phyloP scores from a whole-genome alignment of 1,284 basidiomycete species.

The Fomitopsis palustris region DNA sequence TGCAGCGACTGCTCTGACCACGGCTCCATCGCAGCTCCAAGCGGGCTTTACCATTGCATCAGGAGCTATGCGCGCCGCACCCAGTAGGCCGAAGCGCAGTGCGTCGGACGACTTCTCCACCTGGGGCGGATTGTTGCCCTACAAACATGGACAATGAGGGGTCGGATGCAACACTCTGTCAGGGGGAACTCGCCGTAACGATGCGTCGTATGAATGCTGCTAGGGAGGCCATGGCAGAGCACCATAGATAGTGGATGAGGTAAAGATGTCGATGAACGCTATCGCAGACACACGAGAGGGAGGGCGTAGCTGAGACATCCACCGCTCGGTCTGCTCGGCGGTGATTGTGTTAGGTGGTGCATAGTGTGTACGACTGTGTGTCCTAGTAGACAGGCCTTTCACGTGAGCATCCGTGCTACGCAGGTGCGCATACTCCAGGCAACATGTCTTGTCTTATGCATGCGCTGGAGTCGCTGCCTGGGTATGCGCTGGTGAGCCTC shows the following conservation, averaged over 20 bases:
- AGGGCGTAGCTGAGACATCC: background rate
- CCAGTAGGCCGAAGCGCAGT: slow-evolving; percentile 57
- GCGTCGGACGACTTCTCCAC: slow-evolving; percentile 17
- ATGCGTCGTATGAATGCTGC: background rate
- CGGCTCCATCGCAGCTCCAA: slow-evolving; percentile 53
- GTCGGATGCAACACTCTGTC: background rate
- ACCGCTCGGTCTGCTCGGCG: background rate
- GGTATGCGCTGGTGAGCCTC: too few relatives aligned
- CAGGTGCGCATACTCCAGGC: too few relatives aligned
- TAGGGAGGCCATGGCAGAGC: background rate
- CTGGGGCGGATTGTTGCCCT: slow-evolving; percentile 5
- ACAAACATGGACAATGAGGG: background rate
- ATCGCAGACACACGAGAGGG: too few relatives aligned
- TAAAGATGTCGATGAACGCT: too few relatives aligned
- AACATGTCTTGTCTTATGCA: too few relatives aligned
- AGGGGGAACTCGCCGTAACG: background rate
- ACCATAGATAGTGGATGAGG: background rate
- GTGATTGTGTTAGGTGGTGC: too few relatives aligned
- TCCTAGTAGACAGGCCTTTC: too few relatives aligned
- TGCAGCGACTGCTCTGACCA: slow-evolving; percentile 60
- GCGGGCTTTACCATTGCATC: slow-evolving; percentile 51
- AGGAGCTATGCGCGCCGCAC: slow-evolving; percentile 65
- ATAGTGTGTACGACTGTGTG: too few relatives aligned
- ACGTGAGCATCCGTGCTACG: too few relatives aligned
- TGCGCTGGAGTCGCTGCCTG: too few relatives aligned